Evolutionary conservation across 2,329 filamentous ascomycete species (phyloP), one percentile per base, ranked within the genome.

Genomic region (Stachybotrys chlorohalonatus): DNA sequence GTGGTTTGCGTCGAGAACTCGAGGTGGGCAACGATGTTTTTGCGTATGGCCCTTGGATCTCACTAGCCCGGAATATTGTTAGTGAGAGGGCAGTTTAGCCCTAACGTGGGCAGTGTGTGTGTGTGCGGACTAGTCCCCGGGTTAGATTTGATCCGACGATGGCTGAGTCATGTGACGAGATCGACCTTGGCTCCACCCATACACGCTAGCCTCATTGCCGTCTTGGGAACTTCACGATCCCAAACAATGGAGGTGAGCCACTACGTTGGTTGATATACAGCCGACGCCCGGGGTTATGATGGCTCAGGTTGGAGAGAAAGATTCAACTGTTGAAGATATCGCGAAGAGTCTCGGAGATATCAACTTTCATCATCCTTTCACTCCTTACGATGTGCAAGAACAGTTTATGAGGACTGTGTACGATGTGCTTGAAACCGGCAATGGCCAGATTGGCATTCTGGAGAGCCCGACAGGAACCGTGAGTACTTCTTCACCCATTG

Each of bases 401-500:
- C 77, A 93, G 61, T 95, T 96, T 66, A 96, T 96, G 92, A 84
- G 79, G 60, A 81, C 87, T 1, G 79, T 94, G 6, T 96, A 95
- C 66, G 73, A 83, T 52, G 89, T 90, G 57, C 81, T 96, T 31
- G 85, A 95, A 61, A 65, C 64, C 30, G 81, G 81, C 5, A 70
- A 87, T 47, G 86, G 89, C 8, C 89, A 92, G 64, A 78, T 96
- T 50, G 92, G 89, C 32, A 91, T 96, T 48, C 85, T 96, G 49
- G 92, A 96, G 67, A 95, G 90, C 49, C 92, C 92, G n/a, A 96
- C 92, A 47, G 92, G 92, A 69, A 87, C 83, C 58, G 79, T 80
- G 66, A 59, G 72, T 70, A 3, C 45, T 11, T 7, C 1, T 32
- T 30, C 30, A 9, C 52, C 51, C 9, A 36, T 31, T 17, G 16